Evolutionary conservation across 768 basidiomycete genomes (phyloP).

Genomic region (Phylloporus sp.): DNA sequence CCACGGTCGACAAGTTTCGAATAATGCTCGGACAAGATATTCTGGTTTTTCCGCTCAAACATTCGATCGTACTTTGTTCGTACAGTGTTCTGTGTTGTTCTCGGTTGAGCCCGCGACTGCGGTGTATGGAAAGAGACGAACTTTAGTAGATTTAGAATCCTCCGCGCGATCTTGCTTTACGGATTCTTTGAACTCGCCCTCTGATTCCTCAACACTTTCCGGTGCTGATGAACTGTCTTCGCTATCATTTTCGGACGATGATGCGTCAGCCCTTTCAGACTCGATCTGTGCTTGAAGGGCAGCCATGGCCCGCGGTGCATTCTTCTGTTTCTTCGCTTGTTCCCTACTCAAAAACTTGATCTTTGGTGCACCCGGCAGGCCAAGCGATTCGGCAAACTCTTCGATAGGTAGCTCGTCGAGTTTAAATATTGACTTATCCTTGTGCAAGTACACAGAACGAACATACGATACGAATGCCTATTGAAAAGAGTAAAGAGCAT

Average conservation of each 20-base stretch:
- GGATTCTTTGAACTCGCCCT: slow-evolving; percentile 11
- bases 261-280: slow-evolving; percentile 14
- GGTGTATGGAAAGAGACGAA: slow-evolving; percentile 20
- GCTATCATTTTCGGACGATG: slow-evolving; percentile 20
- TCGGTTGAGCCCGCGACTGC: background rate
- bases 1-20: slow-evolving; percentile 77
- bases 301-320: slow-evolving; percentile 50
- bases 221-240: slow-evolving; percentile 10
- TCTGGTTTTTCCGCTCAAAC: slow-evolving; percentile 96
- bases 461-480: slow-evolving; percentile 96
- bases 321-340: slow-evolving; percentile 73
- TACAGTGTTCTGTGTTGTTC: slow-evolving; percentile 37
- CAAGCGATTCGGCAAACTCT: slow-evolving; percentile 83
- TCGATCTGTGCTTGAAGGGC: slow-evolving; percentile 31
- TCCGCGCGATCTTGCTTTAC: slow-evolving; percentile 3
- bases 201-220: slow-evolving; percentile 27
- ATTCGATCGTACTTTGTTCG: slow-evolving; percentile 97
- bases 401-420: slow-evolving; percentile 77
- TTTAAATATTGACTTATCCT: slow-evolving; percentile 91
- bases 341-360: slow-evolving; percentile 80
- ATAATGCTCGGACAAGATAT: slow-evolving; percentile 88
- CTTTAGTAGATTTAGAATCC: slow-evolving; percentile 38
- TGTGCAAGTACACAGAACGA: slow-evolving; percentile 88
- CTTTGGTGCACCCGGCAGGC: slow-evolving; percentile 91
- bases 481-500: too few species aligned